A percentile compares a stretch with the other conserved stretches of the same genome.
Evolutionary conservation across 345 rosid genomes (phyloP).

Genomic region (Jatropha curcas): DNA sequence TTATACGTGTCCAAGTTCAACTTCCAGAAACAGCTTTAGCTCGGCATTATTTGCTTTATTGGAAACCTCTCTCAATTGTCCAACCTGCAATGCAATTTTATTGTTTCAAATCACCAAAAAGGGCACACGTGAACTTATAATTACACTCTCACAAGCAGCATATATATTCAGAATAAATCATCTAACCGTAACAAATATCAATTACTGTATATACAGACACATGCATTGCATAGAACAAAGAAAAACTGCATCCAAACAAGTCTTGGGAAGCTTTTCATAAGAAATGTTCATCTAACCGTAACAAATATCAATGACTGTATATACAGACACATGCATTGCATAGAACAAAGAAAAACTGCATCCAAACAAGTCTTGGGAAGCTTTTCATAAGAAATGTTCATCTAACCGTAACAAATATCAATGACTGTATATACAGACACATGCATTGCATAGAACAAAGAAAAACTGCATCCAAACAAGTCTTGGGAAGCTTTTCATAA

Average conservation of each 20-base stretch:
- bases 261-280: not conserved
- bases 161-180: not conserved
- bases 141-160: not conserved
- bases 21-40: constrained; percentile 85
- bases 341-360: not conserved
- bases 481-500: not conserved
- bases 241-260: not conserved
- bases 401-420: not conserved
- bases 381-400: not conserved
- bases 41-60: constrained; percentile 83
- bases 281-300: not conserved
- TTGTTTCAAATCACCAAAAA: not conserved
- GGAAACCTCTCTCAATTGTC: constrained; percentile 79
- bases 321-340: not conserved
- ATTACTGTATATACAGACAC: not conserved
- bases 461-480: not conserved
- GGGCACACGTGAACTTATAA: not conserved
- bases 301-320: too few species aligned
- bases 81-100: constrained; percentile 58
- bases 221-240: not conserved
- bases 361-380: not conserved
- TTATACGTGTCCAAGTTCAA: constrained; percentile 72
- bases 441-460: not conserved
- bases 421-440: not conserved
- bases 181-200: not conserved